Conservation (phyloP, 192 early-diverging fungal genomes). For the Rhizophagus prolifer region DNA sequence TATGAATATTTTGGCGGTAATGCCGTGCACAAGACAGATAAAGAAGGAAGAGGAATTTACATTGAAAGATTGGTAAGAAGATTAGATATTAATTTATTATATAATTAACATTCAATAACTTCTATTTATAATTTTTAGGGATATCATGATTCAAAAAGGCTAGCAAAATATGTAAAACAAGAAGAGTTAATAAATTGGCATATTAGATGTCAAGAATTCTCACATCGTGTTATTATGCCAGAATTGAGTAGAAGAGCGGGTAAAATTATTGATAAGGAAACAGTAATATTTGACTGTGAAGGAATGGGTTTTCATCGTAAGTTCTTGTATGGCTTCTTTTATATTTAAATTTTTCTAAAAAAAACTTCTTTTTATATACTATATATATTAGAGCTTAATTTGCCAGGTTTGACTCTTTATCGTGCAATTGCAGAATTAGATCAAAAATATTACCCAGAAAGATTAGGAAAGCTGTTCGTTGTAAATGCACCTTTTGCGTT, state of each 20-base stretch:
- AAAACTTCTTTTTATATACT: not conserved
- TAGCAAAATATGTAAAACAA: conserved; percentile 58
- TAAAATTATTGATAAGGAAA: conserved; percentile 72
- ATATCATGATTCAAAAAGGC: conserved; percentile 62
- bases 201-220: conserved; percentile 68
- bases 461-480: conserved; percentile 86
- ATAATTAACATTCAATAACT: not conserved
- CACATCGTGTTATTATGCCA: conserved; percentile 67
- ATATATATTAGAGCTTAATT: conserved; percentile 50
- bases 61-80: conserved; percentile 80
- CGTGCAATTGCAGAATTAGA: conserved; percentile 78
- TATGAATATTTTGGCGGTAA: conserved; percentile 68
- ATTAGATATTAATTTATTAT: not conserved
- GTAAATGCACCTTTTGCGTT: conserved; percentile 94
- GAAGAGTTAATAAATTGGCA: conserved; percentile 68
- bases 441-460: conserved; percentile 95
- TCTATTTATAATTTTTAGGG: conserved; percentile 40
- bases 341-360: not conserved
- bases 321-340: conserved; percentile 34
- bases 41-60: conserved; percentile 85
- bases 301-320: conserved; percentile 75
- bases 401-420: conserved; percentile 67
- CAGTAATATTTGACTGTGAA: conserved; percentile 89
- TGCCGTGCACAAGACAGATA: conserved; percentile 86
- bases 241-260: conserved; percentile 75